Evolutionary conservation across 1,284 basidiomycete species (phyloP).

Genomic region (Prillingera fragicola): DNA sequence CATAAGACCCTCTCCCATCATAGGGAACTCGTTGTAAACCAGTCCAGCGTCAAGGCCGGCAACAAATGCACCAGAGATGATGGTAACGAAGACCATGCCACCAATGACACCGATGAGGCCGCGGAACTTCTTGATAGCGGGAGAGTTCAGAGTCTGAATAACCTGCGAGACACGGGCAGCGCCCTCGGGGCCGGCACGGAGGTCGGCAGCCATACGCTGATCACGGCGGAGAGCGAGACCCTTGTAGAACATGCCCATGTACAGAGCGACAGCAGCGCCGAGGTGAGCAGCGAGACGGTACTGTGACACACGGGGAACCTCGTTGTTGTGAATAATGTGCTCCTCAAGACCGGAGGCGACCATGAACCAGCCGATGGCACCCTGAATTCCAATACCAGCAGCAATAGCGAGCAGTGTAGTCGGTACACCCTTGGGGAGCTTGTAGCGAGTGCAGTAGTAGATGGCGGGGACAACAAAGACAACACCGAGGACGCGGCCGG

Average conservation of each 20-base stretch:
- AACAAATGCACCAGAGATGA: conserved; percentile 85
- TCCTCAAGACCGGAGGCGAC: conserved; percentile 92
- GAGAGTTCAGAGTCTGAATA: conserved; percentile 54
- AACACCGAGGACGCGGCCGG: conserved; percentile 85
- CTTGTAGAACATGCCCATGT: conserved; percentile 82
- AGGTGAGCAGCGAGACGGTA: conserved; percentile 94
- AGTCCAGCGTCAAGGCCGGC: conserved; percentile 95
- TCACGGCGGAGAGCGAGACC: conserved; percentile 76
- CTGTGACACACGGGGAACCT: conserved; percentile 89
- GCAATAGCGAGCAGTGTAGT: conserved; percentile 65
- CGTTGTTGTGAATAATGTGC: conserved; percentile 68
- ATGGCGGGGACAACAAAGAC: conserved; percentile 68
- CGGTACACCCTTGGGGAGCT: conserved; percentile 61
- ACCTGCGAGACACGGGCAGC: conserved; percentile 24
- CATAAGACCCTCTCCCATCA: conserved; percentile 83
- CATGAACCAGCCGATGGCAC: conserved; percentile 98
- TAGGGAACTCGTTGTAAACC: conserved; percentile 95
- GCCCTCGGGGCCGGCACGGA: conserved; percentile 54
- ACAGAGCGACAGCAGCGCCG: conserved; percentile 81
- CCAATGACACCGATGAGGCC: conserved; percentile 59
- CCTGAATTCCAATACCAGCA: conserved; percentile 76
- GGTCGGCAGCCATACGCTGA: conserved; percentile 52
- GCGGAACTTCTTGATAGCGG: conserved; percentile 58
- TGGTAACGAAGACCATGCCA: conserved; percentile 79
- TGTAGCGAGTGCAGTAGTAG: conserved; percentile 68